phyloP scores from a whole-genome alignment of 345 rosid genomes.

The Boechera stricta region DNA sequence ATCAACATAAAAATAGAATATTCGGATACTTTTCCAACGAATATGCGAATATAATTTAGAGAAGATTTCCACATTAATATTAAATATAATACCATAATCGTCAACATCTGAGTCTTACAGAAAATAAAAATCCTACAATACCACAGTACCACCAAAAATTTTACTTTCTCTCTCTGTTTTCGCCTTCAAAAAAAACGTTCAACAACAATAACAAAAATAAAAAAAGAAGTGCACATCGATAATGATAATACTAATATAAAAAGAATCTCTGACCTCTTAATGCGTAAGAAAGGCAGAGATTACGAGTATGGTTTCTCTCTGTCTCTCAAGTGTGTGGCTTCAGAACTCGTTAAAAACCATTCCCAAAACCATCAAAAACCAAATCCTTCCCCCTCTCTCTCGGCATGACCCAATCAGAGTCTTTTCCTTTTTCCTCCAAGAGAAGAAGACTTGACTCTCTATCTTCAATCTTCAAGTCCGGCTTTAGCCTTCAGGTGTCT shows the following conservation, averaged over 20 bases:
- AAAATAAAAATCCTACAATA: conserved; percentile 27
- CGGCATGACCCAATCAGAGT: conserved; percentile 23
- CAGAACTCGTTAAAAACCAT: conserved; percentile 38
- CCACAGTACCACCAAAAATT: conserved; percentile 38
- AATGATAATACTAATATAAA: conserved; percentile 27
- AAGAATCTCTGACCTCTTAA: conserved; percentile 38
- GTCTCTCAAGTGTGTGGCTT: conserved; percentile 30
- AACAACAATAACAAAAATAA: conserved; percentile 11
- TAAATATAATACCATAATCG: conserved; percentile 26
- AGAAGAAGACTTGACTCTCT: conserved; percentile 6
- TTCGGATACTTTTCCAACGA: not conserved
- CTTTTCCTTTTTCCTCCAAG: not conserved
- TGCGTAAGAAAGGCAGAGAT: conserved; percentile 36
- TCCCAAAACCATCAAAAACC: conserved; percentile 35
- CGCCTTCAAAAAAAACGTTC: conserved; percentile 7
- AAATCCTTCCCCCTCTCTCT: conserved; percentile 30
- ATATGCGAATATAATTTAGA: conserved; percentile 2
- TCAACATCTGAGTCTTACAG: conserved; percentile 22
- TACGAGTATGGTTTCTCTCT: conserved; percentile 25
- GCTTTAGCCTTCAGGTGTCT: conserved; percentile 75
- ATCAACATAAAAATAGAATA: conserved; percentile 1
- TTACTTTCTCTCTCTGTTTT: conserved; percentile 18
- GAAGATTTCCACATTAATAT: conserved; percentile 11
- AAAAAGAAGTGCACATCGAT: not conserved
- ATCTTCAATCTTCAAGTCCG: conserved; percentile 52